Base-by-base conservation (phyloP, 371 early-diverging fungal genomes). In the Umbelopsis sp. region DNA sequence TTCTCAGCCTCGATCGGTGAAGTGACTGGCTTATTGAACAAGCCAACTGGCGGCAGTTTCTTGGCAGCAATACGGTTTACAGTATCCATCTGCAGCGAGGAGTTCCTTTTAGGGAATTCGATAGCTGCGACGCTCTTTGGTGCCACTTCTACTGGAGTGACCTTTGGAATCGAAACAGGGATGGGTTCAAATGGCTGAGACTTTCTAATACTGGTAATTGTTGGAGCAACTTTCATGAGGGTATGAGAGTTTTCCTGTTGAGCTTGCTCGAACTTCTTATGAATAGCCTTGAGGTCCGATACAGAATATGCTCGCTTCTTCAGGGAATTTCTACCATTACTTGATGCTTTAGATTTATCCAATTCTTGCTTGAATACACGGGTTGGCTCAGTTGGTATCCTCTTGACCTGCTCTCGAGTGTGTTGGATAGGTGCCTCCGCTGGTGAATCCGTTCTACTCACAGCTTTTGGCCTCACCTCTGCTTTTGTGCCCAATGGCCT, bases 271-370 rank as follows among this genome's bases (percentile, higher is more conserved):
- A 57, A 57, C 8, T 29, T 35, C 18, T 57, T 57, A 7, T 35
- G 25, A n/a, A 57, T 57, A 18, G 57, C 57, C 57, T 57, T 57
- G 29, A 57, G 29, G 32, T 57, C 57, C 3, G 57, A 57, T 2
- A 35, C 29, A 18, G 57, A 57, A 18, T 57, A 57, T 35, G 57
- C 57, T 18, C 57, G 11, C 57, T 57, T 57, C 35, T 57, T 57
- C 14, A 57, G 18, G 1, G 57, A 57, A 25, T 14, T 32, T 35
- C 57, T 11, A 14, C 35, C 35, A 48, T 22, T 22, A 22, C 48
- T 48, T 32, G 57, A 35, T 2, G 32, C 14, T 57, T 29, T n/a
- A 4, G 57, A 11, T 16, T n/a, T 51, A 41, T 41, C 24, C 18
- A 35, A 9, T 29, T 35, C 35, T 16, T 32, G 16, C 3, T 57